Evolutionary conservation across 768 basidiomycete genomes (phyloP), one percentile per base, ranked within the genome.

Genomic region (Agaricus sinodeliciosus): DNA sequence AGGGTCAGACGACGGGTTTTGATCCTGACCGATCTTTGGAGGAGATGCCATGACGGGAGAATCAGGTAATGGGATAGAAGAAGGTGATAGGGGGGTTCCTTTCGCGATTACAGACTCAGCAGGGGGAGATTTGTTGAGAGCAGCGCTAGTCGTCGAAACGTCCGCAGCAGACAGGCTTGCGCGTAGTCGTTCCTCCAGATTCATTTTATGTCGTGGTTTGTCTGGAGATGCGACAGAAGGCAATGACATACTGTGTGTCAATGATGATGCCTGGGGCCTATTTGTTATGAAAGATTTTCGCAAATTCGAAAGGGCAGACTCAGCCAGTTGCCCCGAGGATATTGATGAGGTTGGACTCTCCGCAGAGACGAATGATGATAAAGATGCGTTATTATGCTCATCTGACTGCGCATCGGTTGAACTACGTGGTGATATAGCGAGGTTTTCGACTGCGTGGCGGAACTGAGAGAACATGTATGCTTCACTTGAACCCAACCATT

Each of bases 101-200:
- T 56, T 43, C 47, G 43, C n/a, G 34, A 61, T 15, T 76, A 68
- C 7, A 63, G 56, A 11, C 36, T 22, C 22, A 22, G 27, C 27
- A 43, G 34, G 13, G 26, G 22, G 40, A n/a, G 15, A 25, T 48
- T 31, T 22, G 9, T 26, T 28, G 51, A 48, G 11, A 34, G 27
- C 18, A 3, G 36, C 11, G 3, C 25, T 15, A 40, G 51, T 26
- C 8, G 58, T 25, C 12, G 51, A 27, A 5, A 36, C 44, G n/a
- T 49, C 43, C 18, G 49, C 35, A 34, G 43, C 51, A 6, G 44
- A 48, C n/a, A 42, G 41, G 37, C 41, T 52, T 9, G 50, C 83
- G 42, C 84, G 78, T n/a, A 91, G 70, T 42, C 90, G 75, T 54
- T 91, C 89, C 67, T 91, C 90, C 2, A 91, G 71, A 19, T 77